Conservation (phyloP, 2,329 filamentous ascomycete species). For the Trichoderma atrobrunneum region DNA sequence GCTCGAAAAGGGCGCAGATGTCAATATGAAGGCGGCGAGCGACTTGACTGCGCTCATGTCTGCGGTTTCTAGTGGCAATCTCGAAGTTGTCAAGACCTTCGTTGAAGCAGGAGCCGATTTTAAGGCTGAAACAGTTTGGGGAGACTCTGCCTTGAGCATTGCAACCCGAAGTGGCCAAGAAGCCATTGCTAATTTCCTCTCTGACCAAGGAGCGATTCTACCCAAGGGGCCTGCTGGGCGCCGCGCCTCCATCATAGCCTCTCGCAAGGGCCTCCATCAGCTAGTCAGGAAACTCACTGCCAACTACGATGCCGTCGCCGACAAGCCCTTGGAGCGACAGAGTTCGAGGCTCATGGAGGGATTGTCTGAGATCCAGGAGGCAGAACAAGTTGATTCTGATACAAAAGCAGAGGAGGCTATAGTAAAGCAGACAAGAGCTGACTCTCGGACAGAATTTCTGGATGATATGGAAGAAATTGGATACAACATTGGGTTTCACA, state of each 20-base stretch:
- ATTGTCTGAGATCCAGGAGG: background rate
- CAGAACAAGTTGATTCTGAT: background rate
- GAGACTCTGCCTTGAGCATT: conserved; percentile 17
- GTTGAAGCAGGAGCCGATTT: background rate
- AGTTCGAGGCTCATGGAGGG: conserved; percentile 1
- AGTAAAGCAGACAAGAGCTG: background rate
- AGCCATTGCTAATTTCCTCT: conserved; percentile 14
- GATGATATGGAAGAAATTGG: background rate
- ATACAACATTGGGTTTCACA: background rate
- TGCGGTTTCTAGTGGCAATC: conserved; percentile 17
- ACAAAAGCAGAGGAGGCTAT: background rate
- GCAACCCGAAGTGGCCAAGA: conserved; percentile 18
- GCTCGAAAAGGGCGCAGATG: conserved; percentile 1
- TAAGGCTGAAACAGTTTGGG: conserved; percentile 4
- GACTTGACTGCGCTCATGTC: conserved; percentile 19
- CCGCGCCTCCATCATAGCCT: background rate
- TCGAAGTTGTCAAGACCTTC: background rate
- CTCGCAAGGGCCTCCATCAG: conserved; percentile 6
- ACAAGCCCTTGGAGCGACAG: background rate
- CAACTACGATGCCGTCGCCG: conserved; percentile 4
- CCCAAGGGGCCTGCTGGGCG: background rate
- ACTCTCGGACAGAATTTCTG: background rate
- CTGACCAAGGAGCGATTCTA: conserved; percentile 2
- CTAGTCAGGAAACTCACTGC: conserved; percentile 7
- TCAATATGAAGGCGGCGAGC: conserved; percentile 10